phyloP scores from a whole-genome alignment of 164 flowering plant species.

The Chloranthus sessilifolius region DNA sequence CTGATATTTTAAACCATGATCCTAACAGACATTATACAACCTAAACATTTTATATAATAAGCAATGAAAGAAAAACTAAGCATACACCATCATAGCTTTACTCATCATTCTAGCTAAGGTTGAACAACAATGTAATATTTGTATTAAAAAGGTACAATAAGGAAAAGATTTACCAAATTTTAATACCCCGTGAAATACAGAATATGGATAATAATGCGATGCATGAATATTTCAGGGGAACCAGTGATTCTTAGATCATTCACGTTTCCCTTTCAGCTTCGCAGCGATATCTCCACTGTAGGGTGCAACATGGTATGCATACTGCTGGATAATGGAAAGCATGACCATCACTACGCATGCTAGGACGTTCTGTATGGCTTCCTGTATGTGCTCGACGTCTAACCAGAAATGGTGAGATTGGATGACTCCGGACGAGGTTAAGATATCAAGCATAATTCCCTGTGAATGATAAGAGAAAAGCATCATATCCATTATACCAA shows the following conservation, averaged over 20 bases:
- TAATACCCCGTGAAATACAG: too few species aligned
- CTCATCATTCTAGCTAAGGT: too few species aligned
- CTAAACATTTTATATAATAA: too few species aligned
- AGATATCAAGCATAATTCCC: slow-evolving; percentile 70
- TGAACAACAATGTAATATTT: too few species aligned
- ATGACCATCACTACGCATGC: slow-evolving; percentile 84
- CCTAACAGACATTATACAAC: too few species aligned
- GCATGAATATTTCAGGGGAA: too few species aligned
- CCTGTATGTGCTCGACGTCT: slow-evolving; percentile 81
- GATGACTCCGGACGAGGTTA: slow-evolving; percentile 59
- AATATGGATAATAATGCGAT: too few species aligned
- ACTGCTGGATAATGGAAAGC: slow-evolving; percentile 85
- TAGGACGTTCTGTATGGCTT: slow-evolving; percentile 76
- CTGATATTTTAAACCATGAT: too few species aligned
- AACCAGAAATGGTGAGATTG: slow-evolving; percentile 79
- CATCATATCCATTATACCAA: background rate
- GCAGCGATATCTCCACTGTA: slow-evolving; percentile 71
- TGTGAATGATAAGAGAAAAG: slow-evolving; percentile 24
- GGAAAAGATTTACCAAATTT: too few species aligned
- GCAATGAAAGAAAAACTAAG: too few species aligned
- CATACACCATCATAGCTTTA: too few species aligned
- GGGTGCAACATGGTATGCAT: slow-evolving; percentile 79
- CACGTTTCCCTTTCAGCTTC: slow-evolving; percentile 40
- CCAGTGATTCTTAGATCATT: slow-evolving; percentile 3
- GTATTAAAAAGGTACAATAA: too few species aligned